Conservation (phyloP, 2,329 filamentous ascomycete genomes). For the Drechslerella stenobrocha region DNA sequence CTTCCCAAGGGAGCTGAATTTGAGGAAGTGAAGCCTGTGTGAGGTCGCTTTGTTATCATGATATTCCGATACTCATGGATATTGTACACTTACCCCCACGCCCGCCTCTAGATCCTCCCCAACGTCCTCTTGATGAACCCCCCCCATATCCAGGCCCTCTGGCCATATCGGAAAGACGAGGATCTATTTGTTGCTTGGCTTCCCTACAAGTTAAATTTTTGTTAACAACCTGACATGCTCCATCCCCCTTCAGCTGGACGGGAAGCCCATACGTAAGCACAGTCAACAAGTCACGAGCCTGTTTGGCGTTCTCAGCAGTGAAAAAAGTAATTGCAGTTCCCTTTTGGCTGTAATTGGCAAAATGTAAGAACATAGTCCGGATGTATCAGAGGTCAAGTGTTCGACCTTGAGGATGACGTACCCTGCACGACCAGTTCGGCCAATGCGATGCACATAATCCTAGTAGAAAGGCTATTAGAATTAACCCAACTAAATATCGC, state of each 20-base stretch:
- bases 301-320: conserved; percentile 94
- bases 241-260: not conserved
- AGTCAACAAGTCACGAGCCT: conserved; percentile 92
- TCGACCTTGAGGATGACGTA: conserved; percentile 7
- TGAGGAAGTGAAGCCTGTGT: conserved; percentile 52
- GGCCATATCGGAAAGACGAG: conserved; percentile 91
- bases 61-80: not conserved
- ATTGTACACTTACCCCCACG: conserved; percentile 55
- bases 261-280: conserved; percentile 63
- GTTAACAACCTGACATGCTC: not conserved
- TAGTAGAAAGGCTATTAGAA: conserved; percentile 95
- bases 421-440: conserved; percentile 89
- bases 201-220: conserved; percentile 62
- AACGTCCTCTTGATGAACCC: conserved; percentile 69
- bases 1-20: conserved; percentile 53
- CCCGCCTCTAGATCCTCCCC: conserved; percentile 68
- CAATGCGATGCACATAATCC: conserved; percentile 93
- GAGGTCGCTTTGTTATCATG: not conserved
- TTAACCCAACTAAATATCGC: not conserved
- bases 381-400: not conserved
- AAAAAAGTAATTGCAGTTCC: conserved; percentile 98
- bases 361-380: conserved; percentile 22
- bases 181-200: conserved; percentile 97
- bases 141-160: conserved; percentile 86
- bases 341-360: conserved; percentile 66